Evolutionary conservation across 31 red algal genomes (phyloP).

Genomic region (Pterothamnion heteromorphum): DNA sequence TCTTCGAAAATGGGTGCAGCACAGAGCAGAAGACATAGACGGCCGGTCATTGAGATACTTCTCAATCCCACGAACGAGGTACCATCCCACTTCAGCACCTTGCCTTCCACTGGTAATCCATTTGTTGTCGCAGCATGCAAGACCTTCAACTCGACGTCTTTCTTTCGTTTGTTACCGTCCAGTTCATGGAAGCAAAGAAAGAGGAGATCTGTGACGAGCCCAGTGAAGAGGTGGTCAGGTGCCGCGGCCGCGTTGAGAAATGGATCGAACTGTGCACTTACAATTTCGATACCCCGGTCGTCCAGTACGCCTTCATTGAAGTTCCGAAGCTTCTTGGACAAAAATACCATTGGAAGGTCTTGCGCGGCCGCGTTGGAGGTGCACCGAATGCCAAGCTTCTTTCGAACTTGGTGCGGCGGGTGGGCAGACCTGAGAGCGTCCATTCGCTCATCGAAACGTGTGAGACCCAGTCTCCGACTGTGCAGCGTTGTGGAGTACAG

Average conservation of each 20-base stretch:
- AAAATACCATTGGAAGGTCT: no score
- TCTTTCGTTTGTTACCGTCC: not conserved
- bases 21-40: not conserved
- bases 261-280: not conserved
- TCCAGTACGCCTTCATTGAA: no score
- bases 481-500: not conserved
- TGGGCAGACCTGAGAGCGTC: no score
- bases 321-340: no score
- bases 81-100: not conserved
- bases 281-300: not conserved
- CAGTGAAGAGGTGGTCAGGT: not conserved
- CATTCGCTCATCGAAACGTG: not conserved
- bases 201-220: not conserved
- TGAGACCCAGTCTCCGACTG: not conserved
- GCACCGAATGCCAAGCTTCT: no score
- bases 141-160: not conserved
- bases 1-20: not conserved
- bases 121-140: not conserved
- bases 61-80: not conserved
- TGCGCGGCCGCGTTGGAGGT: no score
- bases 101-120: not conserved
- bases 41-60: not conserved
- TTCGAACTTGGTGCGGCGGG: no score
- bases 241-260: not conserved
- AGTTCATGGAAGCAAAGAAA: not conserved